These are phyloP conservation scores for Xerocomus nothofagi DNA, from an alignment of 1,284 basidiomycete genomes.

Conservation along the genomic window DNA sequence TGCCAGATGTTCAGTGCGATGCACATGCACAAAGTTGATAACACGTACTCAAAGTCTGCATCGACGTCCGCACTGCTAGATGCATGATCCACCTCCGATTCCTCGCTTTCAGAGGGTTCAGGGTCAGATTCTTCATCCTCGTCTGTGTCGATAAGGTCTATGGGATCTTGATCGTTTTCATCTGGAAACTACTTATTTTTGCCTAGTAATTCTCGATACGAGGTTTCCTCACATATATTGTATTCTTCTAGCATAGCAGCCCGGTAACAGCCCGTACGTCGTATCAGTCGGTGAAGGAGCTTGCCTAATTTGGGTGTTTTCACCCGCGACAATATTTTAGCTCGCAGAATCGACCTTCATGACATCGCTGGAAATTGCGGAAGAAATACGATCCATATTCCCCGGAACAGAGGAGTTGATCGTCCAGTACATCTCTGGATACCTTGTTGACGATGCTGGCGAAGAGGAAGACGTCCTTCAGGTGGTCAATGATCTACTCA, in stretches of 20 bases:
- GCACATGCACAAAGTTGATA: too few relatives aligned
- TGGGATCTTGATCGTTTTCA: conserved; percentile 2
- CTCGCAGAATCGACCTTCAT: conserved; percentile 5
- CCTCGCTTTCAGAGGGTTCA: too few relatives aligned
- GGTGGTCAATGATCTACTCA: conserved; percentile 74
- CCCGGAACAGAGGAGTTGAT: conserved; percentile 93
- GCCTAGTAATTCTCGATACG: neutral
- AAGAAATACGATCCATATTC: conserved; percentile 76
- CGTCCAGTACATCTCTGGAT: conserved; percentile 90
- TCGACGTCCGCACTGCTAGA: conserved; percentile 25
- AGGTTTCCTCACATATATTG: conserved; percentile 24
- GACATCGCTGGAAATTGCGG: conserved; percentile 37
- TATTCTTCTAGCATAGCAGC: too few relatives aligned
- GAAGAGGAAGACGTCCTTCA: conserved; percentile 88
- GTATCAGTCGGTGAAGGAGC: too few relatives aligned
- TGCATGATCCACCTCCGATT: conserved; percentile 6
- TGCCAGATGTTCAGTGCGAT: neutral
- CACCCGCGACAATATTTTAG: neutral
- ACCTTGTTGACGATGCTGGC: conserved; percentile 90
- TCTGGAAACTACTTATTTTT: conserved; percentile 11
- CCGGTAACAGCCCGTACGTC: too few relatives aligned
- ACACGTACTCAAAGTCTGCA: conserved; percentile 35
- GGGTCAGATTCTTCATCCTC: conserved; percentile 21
- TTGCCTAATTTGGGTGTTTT: neutral
- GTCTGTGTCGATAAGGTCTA: conserved; percentile 10